Conservation (phyloP, 805 yeast genomes). For the Candida nonsorbophila region DNA sequence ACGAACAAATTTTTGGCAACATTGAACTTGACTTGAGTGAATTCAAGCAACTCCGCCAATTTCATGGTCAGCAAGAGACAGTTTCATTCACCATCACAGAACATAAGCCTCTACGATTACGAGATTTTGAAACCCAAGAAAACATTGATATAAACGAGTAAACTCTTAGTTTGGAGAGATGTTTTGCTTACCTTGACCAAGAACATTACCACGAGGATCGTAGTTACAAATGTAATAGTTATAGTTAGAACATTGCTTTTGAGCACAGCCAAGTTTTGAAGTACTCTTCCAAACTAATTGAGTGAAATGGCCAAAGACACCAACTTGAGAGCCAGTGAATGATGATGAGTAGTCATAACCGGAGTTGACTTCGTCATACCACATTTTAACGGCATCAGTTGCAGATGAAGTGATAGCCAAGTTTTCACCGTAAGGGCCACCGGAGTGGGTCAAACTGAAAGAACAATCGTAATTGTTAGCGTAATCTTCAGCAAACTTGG, state of each 20-base stretch:
- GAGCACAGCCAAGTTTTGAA: conserved; percentile 66
- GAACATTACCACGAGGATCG: conserved; percentile 65
- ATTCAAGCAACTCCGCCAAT: too few relatives aligned
- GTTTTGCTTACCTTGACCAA: conserved; percentile 32
- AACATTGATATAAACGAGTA: too few relatives aligned
- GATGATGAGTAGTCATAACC: conserved; percentile 26
- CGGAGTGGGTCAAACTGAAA: conserved; percentile 31
- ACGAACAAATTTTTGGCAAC: too few relatives aligned
- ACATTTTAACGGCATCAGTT: conserved; percentile 27
- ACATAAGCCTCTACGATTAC: too few relatives aligned
- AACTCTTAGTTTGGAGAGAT: conserved; percentile 9
- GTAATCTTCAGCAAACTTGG: conserved; percentile 46
- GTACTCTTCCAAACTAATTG: conserved; percentile 71
- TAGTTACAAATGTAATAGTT: conserved; percentile 71
- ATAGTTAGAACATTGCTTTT: conserved; percentile 47
- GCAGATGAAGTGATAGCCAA: too few relatives aligned
- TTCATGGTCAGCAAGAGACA: too few relatives aligned
- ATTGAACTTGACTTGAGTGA: too few relatives aligned
- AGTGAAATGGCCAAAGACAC: conserved; percentile 58
- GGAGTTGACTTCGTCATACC: conserved; percentile 35
- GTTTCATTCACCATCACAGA: too few relatives aligned
- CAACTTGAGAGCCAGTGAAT: conserved; percentile 25
- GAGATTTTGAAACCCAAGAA: too few relatives aligned
- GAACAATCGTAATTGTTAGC: conserved; percentile 46
- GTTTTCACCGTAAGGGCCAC: conserved; percentile 38